Evolutionary conservation across 148 eudicot species (phyloP).

Genomic region (Rheum nobile): DNA sequence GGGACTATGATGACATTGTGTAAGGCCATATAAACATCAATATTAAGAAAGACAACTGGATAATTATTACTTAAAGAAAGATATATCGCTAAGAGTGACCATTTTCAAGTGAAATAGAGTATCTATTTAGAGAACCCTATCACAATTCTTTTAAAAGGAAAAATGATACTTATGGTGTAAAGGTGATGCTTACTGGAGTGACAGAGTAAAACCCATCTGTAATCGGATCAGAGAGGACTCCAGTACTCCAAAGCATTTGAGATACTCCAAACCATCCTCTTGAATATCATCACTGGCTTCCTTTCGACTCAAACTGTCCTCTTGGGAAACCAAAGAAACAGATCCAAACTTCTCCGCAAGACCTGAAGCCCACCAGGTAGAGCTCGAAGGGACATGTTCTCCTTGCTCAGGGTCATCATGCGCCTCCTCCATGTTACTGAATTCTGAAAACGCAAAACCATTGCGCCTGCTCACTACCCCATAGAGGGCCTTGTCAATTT

Average conservation of each 20-base stretch:
- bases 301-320: conserved; percentile 32
- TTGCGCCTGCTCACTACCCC: conserved; percentile 36
- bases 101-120: neutral
- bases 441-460: conserved; percentile 33
- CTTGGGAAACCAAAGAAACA: conserved; percentile 57
- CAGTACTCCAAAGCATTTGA: conserved; percentile 77
- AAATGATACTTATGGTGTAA: neutral
- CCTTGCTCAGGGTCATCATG: conserved; percentile 46
- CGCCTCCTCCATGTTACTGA: conserved; percentile 56
- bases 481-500: conserved; percentile 25
- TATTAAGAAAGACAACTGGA: neutral
- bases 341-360: conserved; percentile 61
- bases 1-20: neutral
- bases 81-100: neutral
- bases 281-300: conserved; percentile 29
- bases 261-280: conserved; percentile 44
- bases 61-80: neutral
- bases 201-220: conserved; percentile 90
- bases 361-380: conserved; percentile 69
- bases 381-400: conserved; percentile 51
- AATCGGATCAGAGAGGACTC: conserved; percentile 74
- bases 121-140: neutral
- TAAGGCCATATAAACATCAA: neutral
- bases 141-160: neutral
- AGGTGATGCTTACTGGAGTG: conserved; percentile 47